Evolutionary conservation across 495 filamentous ascomycete genomes (phyloP).

Genomic region (Niebla homalea): DNA sequence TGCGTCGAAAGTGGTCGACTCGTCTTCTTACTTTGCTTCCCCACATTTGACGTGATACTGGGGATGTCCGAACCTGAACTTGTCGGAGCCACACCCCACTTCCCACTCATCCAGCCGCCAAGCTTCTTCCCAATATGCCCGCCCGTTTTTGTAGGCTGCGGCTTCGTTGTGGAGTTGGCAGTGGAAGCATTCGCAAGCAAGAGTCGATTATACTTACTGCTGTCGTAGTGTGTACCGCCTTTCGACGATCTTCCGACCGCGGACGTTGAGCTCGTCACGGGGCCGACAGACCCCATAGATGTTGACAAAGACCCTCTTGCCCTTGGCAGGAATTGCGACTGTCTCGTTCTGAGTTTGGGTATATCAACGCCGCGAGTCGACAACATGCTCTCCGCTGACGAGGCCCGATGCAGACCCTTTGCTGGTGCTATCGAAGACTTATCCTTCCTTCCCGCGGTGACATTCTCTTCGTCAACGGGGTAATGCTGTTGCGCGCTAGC

Average conservation of each 20-base stretch:
- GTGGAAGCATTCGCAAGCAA: constrained; percentile 2
- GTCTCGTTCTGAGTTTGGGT: constrained; percentile 19
- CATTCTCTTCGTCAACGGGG: constrained; percentile 10
- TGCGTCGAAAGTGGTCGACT: constrained; percentile 4
- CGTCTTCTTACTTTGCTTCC: neutral
- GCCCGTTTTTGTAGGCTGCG: constrained; percentile 12
- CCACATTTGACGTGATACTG: neutral
- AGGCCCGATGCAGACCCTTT: constrained; percentile 24
- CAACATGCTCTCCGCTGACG: constrained; percentile 39
- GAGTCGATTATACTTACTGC: constrained; percentile 14
- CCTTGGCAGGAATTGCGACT: constrained; percentile 3
- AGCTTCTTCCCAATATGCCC: constrained; percentile 32
- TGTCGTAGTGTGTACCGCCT: constrained; percentile 7
- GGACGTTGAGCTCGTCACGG: constrained; percentile 31
- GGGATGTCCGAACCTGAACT: constrained; percentile 8
- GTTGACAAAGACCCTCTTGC: constrained; percentile 21
- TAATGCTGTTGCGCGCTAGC: neutral
- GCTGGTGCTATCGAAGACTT: constrained; percentile 11
- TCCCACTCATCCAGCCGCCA: constrained; percentile 43
- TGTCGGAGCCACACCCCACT: constrained; percentile 36
- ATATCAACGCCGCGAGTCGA: constrained; percentile 40
- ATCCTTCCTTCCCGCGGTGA: constrained; percentile 18
- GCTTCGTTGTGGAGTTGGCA: constrained; percentile 5
- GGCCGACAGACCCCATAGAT: constrained; percentile 26
- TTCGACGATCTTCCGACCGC: constrained; percentile 14